These are phyloP conservation scores for Pichia membranifaciens DNA, from an alignment of 805 yeast genomes.

Conservation along the genomic window DNA sequence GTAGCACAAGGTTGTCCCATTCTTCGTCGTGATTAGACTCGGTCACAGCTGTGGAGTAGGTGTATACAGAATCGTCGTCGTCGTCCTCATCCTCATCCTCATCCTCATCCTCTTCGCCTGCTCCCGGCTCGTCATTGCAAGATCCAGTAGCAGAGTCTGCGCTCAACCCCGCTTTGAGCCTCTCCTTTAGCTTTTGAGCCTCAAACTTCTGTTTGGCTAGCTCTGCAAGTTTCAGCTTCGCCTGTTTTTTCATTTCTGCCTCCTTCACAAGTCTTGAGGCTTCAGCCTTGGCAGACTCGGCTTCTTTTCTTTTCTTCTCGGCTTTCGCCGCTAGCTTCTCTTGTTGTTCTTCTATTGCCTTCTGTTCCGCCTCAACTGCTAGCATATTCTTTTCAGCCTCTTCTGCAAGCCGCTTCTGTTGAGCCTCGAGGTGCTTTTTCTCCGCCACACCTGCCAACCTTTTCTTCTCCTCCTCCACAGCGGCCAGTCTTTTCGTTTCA, in stretches of 20 bases:
- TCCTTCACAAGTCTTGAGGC: not conserved
- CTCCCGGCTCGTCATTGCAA: not conserved
- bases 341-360: not conserved
- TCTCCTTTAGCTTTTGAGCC: not conserved
- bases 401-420: too few relatives aligned
- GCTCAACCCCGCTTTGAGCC: not conserved
- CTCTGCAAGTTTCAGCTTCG: not conserved
- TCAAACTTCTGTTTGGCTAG: not conserved
- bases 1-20: conserved; percentile 66
- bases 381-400: not conserved
- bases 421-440: not conserved
- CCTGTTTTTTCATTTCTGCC: not conserved
- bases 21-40: conserved; percentile 45
- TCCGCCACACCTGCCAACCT: not conserved
- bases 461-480: not conserved
- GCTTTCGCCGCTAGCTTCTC: not conserved
- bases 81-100: conserved; percentile 6
- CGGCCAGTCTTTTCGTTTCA: not conserved
- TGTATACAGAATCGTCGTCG: conserved; percentile 25
- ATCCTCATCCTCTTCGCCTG: conserved; percentile 9
- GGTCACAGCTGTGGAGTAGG: conserved; percentile 28
- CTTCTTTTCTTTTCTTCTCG: not conserved
- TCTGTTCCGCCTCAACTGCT: not conserved
- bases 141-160: not conserved
- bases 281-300: not conserved